Evolutionary conservation across 129 eudicot genomes (phyloP).

Genomic region (Flaveria sonorensis): DNA sequence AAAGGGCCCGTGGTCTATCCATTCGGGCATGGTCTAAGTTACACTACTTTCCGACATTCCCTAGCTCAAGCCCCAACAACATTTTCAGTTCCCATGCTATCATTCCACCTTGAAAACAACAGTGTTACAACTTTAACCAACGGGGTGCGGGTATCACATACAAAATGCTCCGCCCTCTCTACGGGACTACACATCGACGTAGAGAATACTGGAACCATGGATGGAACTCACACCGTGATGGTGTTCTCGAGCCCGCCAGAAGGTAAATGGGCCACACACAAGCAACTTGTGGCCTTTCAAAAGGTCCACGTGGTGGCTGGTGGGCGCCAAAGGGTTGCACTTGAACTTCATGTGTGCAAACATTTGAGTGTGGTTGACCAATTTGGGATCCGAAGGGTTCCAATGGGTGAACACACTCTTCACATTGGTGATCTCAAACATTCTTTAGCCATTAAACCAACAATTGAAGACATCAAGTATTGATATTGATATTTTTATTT

Average conservation of each 20-base stretch:
- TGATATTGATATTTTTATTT: constrained; percentile 26
- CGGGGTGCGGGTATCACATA: constrained; percentile 57
- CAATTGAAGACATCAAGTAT: constrained; percentile 39
- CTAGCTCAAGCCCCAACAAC: constrained; percentile 61
- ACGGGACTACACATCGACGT: constrained; percentile 63
- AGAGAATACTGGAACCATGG: constrained; percentile 68
- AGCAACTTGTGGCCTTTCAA: constrained; percentile 71
- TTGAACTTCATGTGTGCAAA: constrained; percentile 67
- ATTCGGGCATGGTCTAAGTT: constrained; percentile 81
- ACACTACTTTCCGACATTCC: constrained; percentile 58
- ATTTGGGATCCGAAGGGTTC: constrained; percentile 82
- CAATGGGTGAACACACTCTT: constrained; percentile 82
- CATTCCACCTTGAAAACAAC: constrained; percentile 35
- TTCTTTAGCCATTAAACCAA: constrained; percentile 55
- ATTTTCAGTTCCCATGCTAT: constrained; percentile 44
- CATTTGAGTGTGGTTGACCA: constrained; percentile 77
- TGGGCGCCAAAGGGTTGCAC: constrained; percentile 49
- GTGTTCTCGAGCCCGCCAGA: constrained; percentile 62
- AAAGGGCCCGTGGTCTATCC: constrained; percentile 86
- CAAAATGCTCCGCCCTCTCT: constrained; percentile 61
- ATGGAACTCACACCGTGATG: constrained; percentile 78
- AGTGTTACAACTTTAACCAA: constrained; percentile 45
- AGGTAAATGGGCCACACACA: constrained; percentile 53
- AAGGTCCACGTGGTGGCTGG: constrained; percentile 78
- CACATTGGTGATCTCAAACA: constrained; percentile 90